Evolutionary conservation across 31 red algal genomes (phyloP).

Genomic region (Pterothamnion heteromorphum): DNA sequence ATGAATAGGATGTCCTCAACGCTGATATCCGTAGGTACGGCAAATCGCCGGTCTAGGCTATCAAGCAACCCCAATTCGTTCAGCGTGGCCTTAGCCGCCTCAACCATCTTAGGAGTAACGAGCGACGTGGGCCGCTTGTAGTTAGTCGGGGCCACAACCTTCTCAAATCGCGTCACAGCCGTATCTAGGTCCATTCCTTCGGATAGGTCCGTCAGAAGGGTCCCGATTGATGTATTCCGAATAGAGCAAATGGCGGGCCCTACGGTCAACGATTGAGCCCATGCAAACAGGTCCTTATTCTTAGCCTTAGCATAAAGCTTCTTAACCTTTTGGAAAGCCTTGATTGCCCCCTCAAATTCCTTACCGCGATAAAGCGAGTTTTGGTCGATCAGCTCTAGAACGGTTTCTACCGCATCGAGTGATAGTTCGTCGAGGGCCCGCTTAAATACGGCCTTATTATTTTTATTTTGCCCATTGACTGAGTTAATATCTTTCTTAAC

Average conservation of each 20-base stretch:
- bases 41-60: not conserved
- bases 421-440: not conserved
- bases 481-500: not conserved
- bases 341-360: not conserved
- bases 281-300: not conserved
- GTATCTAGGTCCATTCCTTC: not conserved
- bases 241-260: not conserved
- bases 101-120: not conserved
- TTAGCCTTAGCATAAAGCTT: not conserved
- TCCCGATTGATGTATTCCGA: not conserved
- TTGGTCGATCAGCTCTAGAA: slow-evolving; percentile 4
- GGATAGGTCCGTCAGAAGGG: not conserved
- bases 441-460: not conserved
- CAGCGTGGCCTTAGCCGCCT: not conserved
- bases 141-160: not conserved
- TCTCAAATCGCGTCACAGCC: not conserved
- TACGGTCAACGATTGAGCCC: not conserved
- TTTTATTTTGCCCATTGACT: not conserved
- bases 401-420: not conserved
- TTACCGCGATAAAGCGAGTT: not conserved
- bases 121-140: slow-evolving; percentile 7
- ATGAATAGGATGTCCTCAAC: not conserved
- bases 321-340: not conserved
- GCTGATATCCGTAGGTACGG: not conserved
- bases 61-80: not conserved